Evolutionary conservation across 1,284 basidiomycete genomes (phyloP).

Genomic region (Lignosus rhinocerotis): DNA sequence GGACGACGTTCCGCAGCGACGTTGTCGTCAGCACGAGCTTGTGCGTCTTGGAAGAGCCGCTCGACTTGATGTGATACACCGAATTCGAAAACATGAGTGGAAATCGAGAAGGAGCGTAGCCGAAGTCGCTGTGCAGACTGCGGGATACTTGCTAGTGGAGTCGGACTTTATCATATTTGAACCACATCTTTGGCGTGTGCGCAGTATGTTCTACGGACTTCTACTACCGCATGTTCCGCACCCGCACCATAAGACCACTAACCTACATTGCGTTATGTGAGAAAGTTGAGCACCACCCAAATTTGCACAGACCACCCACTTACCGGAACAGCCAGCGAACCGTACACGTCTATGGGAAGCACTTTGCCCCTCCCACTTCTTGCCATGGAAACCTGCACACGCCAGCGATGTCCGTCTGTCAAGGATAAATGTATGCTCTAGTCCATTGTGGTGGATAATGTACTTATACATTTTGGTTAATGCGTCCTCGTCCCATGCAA

Average conservation of each 20-base stretch:
- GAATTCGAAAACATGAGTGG: conserved; percentile 6
- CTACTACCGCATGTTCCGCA: not conserved
- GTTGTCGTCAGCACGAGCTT: conserved; percentile 42
- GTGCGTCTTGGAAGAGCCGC: conserved; percentile 28
- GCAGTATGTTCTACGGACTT: not conserved
- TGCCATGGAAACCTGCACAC: conserved; percentile 21
- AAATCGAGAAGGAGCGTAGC: not conserved
- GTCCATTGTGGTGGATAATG: conserved; percentile 19
- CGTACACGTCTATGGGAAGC: conserved; percentile 14
- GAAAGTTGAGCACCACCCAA: conserved; percentile 4
- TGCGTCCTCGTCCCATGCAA: conserved; percentile 19
- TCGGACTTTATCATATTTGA: conserved; percentile 11
- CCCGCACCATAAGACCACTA: not conserved
- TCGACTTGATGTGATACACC: conserved; percentile 17
- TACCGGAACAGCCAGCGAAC: conserved; percentile 11
- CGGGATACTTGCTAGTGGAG: not conserved
- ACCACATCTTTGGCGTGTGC: conserved; percentile 3
- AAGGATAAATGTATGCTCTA: conserved; percentile 13
- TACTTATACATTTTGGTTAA: conserved; percentile 25
- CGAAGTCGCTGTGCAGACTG: not conserved
- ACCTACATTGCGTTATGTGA: conserved; percentile 19
- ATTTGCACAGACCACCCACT: conserved; percentile 10
- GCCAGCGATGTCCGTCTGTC: not conserved
- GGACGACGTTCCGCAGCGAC: conserved; percentile 38
- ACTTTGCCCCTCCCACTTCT: not conserved